Base-by-base conservation (phyloP, 768 basidiomycete genomes). In the Mrakia hoshinonis region DNA sequence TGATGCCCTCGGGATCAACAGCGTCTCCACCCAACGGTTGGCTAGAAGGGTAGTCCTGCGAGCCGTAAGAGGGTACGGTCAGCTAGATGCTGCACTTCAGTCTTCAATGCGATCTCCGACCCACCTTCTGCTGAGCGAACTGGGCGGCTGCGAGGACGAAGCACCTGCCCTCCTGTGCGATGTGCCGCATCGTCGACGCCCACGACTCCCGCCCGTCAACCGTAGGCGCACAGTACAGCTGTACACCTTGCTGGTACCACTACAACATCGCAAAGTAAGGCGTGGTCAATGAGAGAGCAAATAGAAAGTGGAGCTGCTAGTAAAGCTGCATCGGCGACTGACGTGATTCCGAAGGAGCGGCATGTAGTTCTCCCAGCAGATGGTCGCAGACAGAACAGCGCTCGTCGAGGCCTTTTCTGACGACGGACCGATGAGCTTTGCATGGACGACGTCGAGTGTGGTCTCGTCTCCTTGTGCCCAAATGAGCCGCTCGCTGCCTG, bases 101-200 rank as follows among this genome's bases (percentile, higher is more conserved):
- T 51, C 13, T 1, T 47, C 2, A 46, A 13, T 51, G 60, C 7
- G 67, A 36, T 12, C 61, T 58, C 26, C 49, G 70, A n/a, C 67
- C 72, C 7, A 70, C 76, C 47, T 81, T 81, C 73, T 83, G 84
- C 70, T 83, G 81, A 0, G 85, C 82, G 75, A 82, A 87, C 75
- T 87, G 85, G 67, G 85, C 87, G 4, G 85, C 51, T 34, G 29
- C 20, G 49, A 18, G 13, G 9, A 88, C 87, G 77, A 87, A 87
- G 78, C 86, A 87, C 31, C 87, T 83, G 12, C 87, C 87, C 76
- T 88, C 87, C 46, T 85, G 78, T 0, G 87, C 87, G 62, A 88
- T 85, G 74, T 87, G 86, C 31, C 79, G 75, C 85, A 87, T 87
- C 0, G 85, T 83, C 69, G 80, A 78, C 73, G 81, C 81, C 87